Percentiles rank a stretch among this genome's conserved stretches.
phyloP scores from a whole-genome alignment of 225 moss, liverwort and hornwort species.

The Marchantia polymorpha region DNA sequence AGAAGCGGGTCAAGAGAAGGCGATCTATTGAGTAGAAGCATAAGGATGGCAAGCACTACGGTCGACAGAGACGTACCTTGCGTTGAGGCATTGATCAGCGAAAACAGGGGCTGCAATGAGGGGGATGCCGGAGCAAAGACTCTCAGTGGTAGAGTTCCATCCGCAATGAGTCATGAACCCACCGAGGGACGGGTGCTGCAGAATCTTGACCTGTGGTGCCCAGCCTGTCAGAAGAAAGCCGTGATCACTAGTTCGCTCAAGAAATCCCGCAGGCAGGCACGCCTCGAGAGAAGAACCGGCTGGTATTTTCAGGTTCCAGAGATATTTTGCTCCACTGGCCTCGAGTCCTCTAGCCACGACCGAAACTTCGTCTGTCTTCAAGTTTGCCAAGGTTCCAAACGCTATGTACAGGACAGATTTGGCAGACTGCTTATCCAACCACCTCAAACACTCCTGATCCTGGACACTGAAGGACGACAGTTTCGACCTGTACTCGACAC shows the following conservation, averaged over 20 bases:
- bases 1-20: too few relatives aligned
- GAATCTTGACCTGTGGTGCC: constrained; percentile 41
- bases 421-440: constrained; percentile 34
- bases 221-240: constrained; percentile 39
- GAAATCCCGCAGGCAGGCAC: constrained; percentile 41
- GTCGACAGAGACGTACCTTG: not conserved
- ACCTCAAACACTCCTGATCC: constrained; percentile 31
- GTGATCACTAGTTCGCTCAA: constrained; percentile 22
- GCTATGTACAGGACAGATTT: constrained; percentile 37
- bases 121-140: constrained; percentile 43
- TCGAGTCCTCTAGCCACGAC: constrained; percentile 34
- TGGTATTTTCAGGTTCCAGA: constrained; percentile 33
- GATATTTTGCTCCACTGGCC: constrained; percentile 28
- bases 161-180: constrained; percentile 57
- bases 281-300: constrained; percentile 4
- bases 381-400: constrained; percentile 36
- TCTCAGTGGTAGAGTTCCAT: constrained; percentile 53
- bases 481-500: not conserved
- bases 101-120: constrained; percentile 43
- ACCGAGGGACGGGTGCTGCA: constrained; percentile 40
- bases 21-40: too few relatives aligned
- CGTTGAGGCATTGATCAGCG: constrained; percentile 23
- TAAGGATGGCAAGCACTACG: too few relatives aligned
- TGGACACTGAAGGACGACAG: not conserved
- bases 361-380: constrained; percentile 19